Base-by-base conservation (phyloP, 805 yeast species). In the Schizosaccharomyces osmophilus region DNA sequence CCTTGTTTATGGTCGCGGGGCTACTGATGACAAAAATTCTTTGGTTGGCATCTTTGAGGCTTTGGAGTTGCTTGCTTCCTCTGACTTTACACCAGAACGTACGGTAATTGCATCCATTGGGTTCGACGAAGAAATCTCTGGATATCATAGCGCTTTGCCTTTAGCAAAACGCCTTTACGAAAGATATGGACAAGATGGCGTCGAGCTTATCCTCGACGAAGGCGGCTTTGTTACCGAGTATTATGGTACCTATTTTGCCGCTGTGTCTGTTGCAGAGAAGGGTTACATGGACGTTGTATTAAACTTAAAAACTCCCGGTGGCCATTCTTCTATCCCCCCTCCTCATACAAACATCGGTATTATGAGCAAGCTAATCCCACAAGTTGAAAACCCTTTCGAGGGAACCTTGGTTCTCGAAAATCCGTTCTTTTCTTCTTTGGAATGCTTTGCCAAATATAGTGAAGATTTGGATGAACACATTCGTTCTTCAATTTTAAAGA, bases 261-360 rank as follows among this genome's bases (percentile, higher is more conserved):
- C 77, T 32, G 78, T 82, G 3, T 77, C 80, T 3, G 78, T 82
- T 15, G 81, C 80, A 22, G 85, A 83, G 67, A 82, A 81, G 69
- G 85, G 86, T 4, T 77, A 75, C 63, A 68, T 82, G 22, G 82
- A 81, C 65, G 66, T 77, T 2, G 64, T 67, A 36, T 73, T 83
- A 54, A 74, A 74, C 3, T 71, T 84, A 51, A 71, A 72, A 29
- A 81, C 85, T 24, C 79, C 81, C 15, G 94, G 94, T 48, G 94
- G 94, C 8, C 94, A 85, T 68, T 81, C 90, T 0, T 83, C 89
- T 8, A 69, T 77, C n/a, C 93, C 94, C 8, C 90, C 89, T 1
- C 83, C 79, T 59, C 93, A 86, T 68, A 85, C 94, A 4, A 77
- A 84, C 1, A 84, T 87, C 71, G 95, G 93, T 13, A 77, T 86